phyloP scores from a whole-genome alignment of 164 flowering plant species.

The Litsea cubeba region DNA sequence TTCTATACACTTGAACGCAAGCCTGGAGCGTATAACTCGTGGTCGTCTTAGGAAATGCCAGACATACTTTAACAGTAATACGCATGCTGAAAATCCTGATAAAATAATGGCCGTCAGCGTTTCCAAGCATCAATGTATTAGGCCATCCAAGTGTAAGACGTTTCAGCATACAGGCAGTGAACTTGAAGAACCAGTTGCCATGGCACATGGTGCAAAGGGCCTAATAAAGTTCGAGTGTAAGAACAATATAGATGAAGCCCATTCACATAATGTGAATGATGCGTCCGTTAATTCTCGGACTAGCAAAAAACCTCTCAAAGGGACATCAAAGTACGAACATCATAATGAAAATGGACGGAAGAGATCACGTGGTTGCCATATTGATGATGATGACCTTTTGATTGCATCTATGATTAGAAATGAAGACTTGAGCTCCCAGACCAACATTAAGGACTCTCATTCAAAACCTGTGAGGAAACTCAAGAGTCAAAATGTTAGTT shows the following conservation, averaged over 20 bases:
- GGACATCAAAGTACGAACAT: conserved; percentile 16
- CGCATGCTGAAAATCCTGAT: conserved; percentile 3
- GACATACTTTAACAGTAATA: conserved; percentile 5
- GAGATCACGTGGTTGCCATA: conserved; percentile 31
- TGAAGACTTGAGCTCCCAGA: conserved; percentile 26
- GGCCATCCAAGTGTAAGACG: conserved; percentile 18
- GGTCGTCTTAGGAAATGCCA: conserved; percentile 13
- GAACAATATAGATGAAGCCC: conserved; percentile 12
- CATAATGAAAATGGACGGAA: conserved; percentile 26
- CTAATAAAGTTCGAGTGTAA: conserved; percentile 4
- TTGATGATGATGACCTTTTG: conserved; percentile 77
- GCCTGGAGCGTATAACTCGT: conserved; percentile 4
- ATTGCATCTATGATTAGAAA: conserved; percentile 65
- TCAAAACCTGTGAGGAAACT: conserved; percentile 38
- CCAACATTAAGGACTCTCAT: conserved; percentile 10
- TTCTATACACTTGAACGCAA: background rate
- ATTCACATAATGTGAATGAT: conserved; percentile 7
- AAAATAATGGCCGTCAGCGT: conserved; percentile 18
- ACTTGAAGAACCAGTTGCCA: conserved; percentile 13
- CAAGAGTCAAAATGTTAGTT: conserved; percentile 48
- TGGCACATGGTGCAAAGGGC: conserved; percentile 4
- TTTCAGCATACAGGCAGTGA: background rate
- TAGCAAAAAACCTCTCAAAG: conserved; percentile 19
- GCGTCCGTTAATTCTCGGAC: background rate
- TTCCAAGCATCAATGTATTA: conserved; percentile 14